These are phyloP conservation scores for Magnaporthiopsis rhizophila DNA, from an alignment of 2,329 filamentous ascomycete species.

Conservation along the genomic window DNA sequence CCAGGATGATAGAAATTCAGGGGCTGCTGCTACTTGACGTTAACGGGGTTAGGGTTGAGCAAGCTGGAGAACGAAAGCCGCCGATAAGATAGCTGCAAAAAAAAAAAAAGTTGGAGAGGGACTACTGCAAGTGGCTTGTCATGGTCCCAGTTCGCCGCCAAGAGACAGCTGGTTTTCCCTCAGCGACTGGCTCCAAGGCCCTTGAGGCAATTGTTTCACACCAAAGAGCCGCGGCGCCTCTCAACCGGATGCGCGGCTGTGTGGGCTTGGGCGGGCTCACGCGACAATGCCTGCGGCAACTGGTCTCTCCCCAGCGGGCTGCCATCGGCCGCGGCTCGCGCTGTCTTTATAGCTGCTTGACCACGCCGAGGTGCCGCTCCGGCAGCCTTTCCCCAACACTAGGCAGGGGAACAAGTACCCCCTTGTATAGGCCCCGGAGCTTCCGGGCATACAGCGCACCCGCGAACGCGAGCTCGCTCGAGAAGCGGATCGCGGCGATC, in stretches of 20 bases:
- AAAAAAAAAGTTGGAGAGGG: not conserved
- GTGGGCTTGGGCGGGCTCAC: conserved; percentile 4
- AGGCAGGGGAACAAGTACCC: not conserved
- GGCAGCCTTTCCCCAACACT: not conserved
- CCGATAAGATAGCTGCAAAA: not conserved
- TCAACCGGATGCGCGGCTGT: conserved; percentile 21
- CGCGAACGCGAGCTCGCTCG: conserved; percentile 29
- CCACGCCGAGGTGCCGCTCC: not conserved
- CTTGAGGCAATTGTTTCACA: not conserved
- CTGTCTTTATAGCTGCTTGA: not conserved
- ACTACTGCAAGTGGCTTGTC: not conserved
- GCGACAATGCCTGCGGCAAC: conserved; percentile 5
- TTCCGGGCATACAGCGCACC: not conserved
- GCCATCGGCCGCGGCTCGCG: not conserved
- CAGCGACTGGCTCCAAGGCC: not conserved
- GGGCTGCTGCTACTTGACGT: too few relatives aligned
- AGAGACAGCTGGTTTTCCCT: not conserved
- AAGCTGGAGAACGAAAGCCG: not conserved
- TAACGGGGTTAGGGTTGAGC: not conserved
- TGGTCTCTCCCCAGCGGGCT: not conserved
- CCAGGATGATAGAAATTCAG: too few relatives aligned
- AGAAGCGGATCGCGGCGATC: conserved; percentile 60
- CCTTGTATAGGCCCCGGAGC: not conserved
- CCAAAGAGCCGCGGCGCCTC: conserved; percentile 2
- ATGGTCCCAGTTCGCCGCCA: not conserved